Evolutionary conservation across 768 basidiomycete genomes (phyloP), one percentile per base, ranked within the genome.

Genomic region (Suillus occidentalis): DNA sequence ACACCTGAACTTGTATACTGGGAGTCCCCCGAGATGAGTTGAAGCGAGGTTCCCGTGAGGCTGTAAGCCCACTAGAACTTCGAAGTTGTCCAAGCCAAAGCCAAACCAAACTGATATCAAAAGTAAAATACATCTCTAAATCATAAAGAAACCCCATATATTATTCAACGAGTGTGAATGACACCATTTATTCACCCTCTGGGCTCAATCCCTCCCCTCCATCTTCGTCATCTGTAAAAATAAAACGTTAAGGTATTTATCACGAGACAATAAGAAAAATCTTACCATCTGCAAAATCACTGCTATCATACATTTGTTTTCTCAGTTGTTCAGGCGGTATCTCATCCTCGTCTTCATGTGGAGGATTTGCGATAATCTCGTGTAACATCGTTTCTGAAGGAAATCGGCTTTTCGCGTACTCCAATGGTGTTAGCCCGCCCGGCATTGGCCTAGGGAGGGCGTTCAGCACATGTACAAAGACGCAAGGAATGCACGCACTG

Each of bases 361-460:
- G 57, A 18, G 57, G 57, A 39, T 58, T 18, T 28, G 39, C 57
- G 39, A 58, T 40, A 25, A 40, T 28, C 22, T 40, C 39, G 3
- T 40, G 57, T 40, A 58, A 40, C 2, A 25, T 6, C 22, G 5
- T 39, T 25, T 58, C 39, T 4, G 25, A 40, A 18, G 57, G 57
- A 58, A 28, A 58, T 40, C 57, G 39, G 9, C 25, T 58, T 40
- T 40, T 8, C 16, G 57, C 57, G 22, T 58, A 58, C 8, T 58
- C 57, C 25, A 58, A 25, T 18, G 57, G 57, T 58, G 57, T 58
- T 16, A 58, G 57, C 9, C 57, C 57, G 9, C 57, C 57, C 18
- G 57, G 39, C 57, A 58, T 58, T 28, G 25, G 1, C 9, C 57
- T 58, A 52, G 3, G 28, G 39, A 58, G 25, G 16, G 22, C 37